These are phyloP conservation scores for Geranomyces variabilis DNA, from an alignment of 192 early-diverging fungal species.

Conservation along the genomic window DNA sequence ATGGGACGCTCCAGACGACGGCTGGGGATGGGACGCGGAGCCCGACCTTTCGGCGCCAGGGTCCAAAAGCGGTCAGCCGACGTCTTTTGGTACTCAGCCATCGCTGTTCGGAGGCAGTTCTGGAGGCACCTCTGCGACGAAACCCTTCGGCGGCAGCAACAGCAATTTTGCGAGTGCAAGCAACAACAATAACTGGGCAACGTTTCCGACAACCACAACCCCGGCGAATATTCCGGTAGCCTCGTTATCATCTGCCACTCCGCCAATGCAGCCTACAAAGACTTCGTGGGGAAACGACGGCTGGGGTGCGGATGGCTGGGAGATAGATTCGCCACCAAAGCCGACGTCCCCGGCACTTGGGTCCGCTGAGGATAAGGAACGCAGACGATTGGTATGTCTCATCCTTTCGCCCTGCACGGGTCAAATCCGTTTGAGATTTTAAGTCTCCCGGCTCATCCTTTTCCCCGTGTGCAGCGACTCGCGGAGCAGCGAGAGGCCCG, in stretches of 20 bases:
- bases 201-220: not conserved
- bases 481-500: constrained; percentile 15
- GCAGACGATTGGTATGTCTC: constrained; percentile 11
- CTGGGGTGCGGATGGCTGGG: constrained; percentile 19
- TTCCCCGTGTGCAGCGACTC: constrained; percentile 1
- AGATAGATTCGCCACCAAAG: not conserved
- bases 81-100: not conserved
- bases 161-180: not conserved
- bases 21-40: constrained; percentile 29
- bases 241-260: not conserved
- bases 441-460: too few relatives aligned
- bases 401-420: too few relatives aligned
- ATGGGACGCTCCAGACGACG: constrained; percentile 26
- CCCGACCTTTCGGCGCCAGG: not conserved
- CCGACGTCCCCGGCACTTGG: not conserved
- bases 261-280: constrained; percentile 1
- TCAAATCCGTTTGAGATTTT: too few relatives aligned
- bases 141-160: too few relatives aligned
- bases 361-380: constrained; percentile 7
- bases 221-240: not conserved
- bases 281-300: constrained; percentile 7
- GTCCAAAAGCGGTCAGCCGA: not conserved
- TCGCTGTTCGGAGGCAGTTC: too few relatives aligned
- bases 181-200: constrained; percentile 13
- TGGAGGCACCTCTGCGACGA: too few relatives aligned